Conservation (phyloP, 129 eudicot genomes). For the Tagetes patula region DNA sequence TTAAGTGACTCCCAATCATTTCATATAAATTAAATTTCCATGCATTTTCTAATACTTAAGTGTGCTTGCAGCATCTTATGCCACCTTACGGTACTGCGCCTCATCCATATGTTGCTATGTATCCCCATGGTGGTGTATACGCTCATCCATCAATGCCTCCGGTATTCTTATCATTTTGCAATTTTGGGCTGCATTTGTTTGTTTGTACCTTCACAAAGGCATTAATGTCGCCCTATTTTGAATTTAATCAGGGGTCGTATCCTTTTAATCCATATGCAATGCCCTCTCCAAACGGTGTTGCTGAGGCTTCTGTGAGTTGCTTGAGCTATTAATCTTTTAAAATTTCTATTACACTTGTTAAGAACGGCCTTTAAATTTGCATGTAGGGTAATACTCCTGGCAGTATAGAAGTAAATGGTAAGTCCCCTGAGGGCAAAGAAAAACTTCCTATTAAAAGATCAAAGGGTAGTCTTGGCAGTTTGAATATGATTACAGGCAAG, state of each 20-base stretch:
- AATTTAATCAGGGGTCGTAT: slow-evolving; percentile 75
- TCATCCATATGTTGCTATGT: slow-evolving; percentile 96
- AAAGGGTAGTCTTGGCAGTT: no score
- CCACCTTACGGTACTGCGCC: slow-evolving; percentile 99
- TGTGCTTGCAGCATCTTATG: slow-evolving; percentile 77
- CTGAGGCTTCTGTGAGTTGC: slow-evolving; percentile 52
- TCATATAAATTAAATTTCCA: slow-evolving; percentile 9
- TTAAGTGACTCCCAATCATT: not conserved
- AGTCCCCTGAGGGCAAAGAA: no score
- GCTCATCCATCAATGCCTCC: slow-evolving; percentile 93
- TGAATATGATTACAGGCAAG: no score
- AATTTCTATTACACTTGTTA: no score
- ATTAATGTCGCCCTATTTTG: slow-evolving; percentile 26
- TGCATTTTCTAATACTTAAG: slow-evolving; percentile 18
- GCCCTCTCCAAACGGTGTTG: slow-evolving; percentile 89
- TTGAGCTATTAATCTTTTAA: no score
- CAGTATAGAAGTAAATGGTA: no score
- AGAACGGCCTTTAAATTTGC: no score
- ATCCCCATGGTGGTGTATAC: slow-evolving; percentile 92
- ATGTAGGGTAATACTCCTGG: no score
- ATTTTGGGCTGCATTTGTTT: slow-evolving; percentile 1
- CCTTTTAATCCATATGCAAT: slow-evolving; percentile 87
- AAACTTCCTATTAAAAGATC: no score
- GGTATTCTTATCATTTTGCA: slow-evolving; percentile 44
- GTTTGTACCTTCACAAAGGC: not conserved